These are phyloP conservation scores for Saccharomycopsis vini DNA, from an alignment of 805 yeast genomes.

Conservation along the genomic window DNA sequence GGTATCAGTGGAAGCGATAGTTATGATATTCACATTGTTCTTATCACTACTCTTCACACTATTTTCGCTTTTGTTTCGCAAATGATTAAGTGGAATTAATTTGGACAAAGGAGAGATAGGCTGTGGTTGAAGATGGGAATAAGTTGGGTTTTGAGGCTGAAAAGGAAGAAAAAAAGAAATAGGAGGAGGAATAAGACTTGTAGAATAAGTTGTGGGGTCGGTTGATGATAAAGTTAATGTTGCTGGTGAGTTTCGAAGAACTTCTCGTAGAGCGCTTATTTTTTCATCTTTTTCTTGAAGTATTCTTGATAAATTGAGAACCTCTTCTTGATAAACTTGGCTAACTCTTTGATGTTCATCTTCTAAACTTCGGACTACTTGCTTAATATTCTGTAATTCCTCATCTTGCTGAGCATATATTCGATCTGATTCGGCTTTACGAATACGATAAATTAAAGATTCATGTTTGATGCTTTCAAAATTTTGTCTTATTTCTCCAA, in stretches of 20 bases:
- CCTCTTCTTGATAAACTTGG: constrained; percentile 88
- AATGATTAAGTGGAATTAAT: no score
- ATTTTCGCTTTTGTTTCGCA: no score
- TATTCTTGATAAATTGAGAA: constrained; percentile 74
- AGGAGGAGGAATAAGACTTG: not conserved
- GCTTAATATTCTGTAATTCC: constrained; percentile 89
- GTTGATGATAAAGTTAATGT: constrained; percentile 19
- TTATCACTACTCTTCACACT: no score
- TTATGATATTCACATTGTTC: no score
- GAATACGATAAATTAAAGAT: constrained; percentile 70
- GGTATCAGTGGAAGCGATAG: no score
- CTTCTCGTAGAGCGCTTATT: no score
- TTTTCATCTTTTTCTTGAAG: constrained; percentile 77
- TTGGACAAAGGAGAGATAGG: no score
- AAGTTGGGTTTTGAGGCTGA: not conserved
- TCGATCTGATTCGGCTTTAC: constrained; percentile 85
- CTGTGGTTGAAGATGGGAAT: constrained; percentile 5
- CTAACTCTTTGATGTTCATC: constrained; percentile 90
- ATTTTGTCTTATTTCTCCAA: no score
- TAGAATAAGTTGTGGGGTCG: no score
- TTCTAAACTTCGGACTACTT: constrained; percentile 88
- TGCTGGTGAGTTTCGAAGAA: constrained; percentile 26
- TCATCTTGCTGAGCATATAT: constrained; percentile 86
- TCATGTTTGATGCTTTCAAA: constrained; percentile 78
- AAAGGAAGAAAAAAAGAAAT: no score